Base-by-base conservation (phyloP, 148 eudicot species). In the Amaranthus cruentus region DNA sequence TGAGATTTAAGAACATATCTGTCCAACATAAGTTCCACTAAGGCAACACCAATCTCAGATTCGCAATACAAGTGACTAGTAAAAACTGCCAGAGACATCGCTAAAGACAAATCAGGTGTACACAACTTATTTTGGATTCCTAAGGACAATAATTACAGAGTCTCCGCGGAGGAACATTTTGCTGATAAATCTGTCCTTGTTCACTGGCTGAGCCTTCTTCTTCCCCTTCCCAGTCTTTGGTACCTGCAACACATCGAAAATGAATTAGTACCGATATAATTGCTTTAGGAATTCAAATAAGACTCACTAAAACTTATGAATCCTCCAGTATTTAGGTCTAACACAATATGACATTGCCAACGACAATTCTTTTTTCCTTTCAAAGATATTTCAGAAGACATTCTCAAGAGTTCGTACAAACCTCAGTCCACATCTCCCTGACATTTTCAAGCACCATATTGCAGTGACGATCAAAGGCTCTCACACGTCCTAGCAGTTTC, bases 141-240 rank as follows among this genome's bases (percentile, higher is more conserved):
- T 84, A 55, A 91, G 89, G 72, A 93, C 98, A 79, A 91, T 91
- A 76, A 93, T 93, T 55, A 93, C 96, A 0, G 98, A 93, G 83
- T 93, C 98, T 47, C 98, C 98, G 46, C 98, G 85, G 11, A 93
- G 92, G 75, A 93, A 93, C 98, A 93, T 93, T 84, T 93, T 93
- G 84, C 98, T 93, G 56, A 93, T 93, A 73, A 90, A 93, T 70
- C 96, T 82, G 71, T 93, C 96, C 75, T 91, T 90, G 85, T 90
- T 93, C 70, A 93, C 96, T 64, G 96, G 89, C 72, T 79, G 89
- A 14, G 98, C 91, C 86, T 93, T 93, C 80, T 90, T 90, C 92
- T 93, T 93, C 56, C 98, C 98, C 82, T 90, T 90, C 51, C 98
- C 98, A 51, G 98, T 90, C 86, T 93, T 93, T 10, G 98, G 98